Evolutionary conservation across 371 early-diverging fungal genomes (phyloP).

Genomic region (Lichtheimia ornata): DNA sequence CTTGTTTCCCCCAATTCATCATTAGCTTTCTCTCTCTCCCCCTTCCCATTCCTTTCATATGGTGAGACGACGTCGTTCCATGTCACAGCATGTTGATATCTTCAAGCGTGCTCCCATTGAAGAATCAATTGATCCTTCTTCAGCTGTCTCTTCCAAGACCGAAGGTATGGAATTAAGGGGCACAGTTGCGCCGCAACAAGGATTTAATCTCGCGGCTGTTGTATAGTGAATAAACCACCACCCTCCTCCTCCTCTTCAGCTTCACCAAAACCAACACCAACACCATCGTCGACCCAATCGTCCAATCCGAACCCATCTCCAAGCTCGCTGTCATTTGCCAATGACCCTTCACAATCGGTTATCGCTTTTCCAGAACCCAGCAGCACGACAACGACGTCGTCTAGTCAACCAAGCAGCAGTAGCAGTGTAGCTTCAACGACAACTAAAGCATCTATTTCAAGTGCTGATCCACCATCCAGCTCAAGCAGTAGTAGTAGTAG

Average conservation of each 20-base stretch:
- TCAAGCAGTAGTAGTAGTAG: background rate
- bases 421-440: background rate
- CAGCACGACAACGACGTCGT: background rate
- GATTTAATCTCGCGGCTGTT: too few relatives aligned
- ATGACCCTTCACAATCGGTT: slow-evolving; percentile 5
- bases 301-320: too few relatives aligned
- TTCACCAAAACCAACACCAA: background rate
- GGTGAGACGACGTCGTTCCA: background rate
- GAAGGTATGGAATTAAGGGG: too few relatives aligned
- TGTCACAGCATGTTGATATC: background rate
- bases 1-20: background rate
- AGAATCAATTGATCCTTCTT: background rate
- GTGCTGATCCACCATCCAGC: background rate
- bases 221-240: background rate
- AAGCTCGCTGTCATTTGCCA: background rate
- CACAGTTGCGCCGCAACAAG: too few relatives aligned
- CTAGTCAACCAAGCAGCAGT: too few relatives aligned
- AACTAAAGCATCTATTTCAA: background rate
- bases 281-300: background rate
- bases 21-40: background rate
- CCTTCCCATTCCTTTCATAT: slow-evolving; percentile 1
- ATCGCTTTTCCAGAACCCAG: too few relatives aligned
- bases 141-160: background rate
- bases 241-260: slow-evolving; percentile 1
- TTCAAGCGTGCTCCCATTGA: background rate